These are phyloP conservation scores for Rhodomyrtus tomentosa DNA, from an alignment of 345 rosid species.

Conservation along the genomic window DNA sequence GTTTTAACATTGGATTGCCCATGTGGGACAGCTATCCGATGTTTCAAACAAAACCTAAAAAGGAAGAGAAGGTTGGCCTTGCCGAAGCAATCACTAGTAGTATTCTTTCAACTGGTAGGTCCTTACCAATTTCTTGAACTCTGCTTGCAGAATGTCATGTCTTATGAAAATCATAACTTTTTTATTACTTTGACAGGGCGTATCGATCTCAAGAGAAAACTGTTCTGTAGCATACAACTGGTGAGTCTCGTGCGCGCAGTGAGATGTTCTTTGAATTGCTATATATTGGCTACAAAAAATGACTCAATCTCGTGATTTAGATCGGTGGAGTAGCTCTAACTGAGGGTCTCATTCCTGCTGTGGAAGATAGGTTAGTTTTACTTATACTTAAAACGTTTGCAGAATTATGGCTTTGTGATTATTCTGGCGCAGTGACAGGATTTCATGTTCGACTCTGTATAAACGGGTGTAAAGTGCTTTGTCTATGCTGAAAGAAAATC, in stretches of 20 bases:
- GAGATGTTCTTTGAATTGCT: not conserved
- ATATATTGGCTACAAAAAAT: not conserved
- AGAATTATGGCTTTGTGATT: not conserved
- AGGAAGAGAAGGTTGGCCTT: slow-evolving; percentile 92
- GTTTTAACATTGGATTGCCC: slow-evolving; percentile 44
- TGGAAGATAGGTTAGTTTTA: slow-evolving; percentile 73
- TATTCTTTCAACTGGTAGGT: slow-evolving; percentile 78
- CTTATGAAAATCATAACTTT: not conserved
- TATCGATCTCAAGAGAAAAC: slow-evolving; percentile 78
- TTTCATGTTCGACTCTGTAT: not conserved
- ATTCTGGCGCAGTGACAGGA: not conserved
- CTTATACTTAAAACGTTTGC: not conserved
- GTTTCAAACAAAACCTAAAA: slow-evolving; percentile 58
- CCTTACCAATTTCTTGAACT: not conserved
- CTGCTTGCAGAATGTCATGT: not conserved
- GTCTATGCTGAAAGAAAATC: not conserved
- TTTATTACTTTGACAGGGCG: slow-evolving; percentile 44
- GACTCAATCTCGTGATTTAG: slow-evolving; percentile 28
- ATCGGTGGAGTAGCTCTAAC: slow-evolving; percentile 92
- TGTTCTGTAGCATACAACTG: slow-evolving; percentile 82
- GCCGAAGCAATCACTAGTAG: slow-evolving; percentile 87
- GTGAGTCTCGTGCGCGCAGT: slow-evolving; percentile 20
- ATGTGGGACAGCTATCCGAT: slow-evolving; percentile 76
- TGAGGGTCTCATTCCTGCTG: slow-evolving; percentile 52
- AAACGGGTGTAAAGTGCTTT: not conserved